Percentiles rank a stretch among this genome's conserved stretches.
Conservation (phyloP, 1,284 basidiomycete genomes). For the Pseudozyma sp. region DNA sequence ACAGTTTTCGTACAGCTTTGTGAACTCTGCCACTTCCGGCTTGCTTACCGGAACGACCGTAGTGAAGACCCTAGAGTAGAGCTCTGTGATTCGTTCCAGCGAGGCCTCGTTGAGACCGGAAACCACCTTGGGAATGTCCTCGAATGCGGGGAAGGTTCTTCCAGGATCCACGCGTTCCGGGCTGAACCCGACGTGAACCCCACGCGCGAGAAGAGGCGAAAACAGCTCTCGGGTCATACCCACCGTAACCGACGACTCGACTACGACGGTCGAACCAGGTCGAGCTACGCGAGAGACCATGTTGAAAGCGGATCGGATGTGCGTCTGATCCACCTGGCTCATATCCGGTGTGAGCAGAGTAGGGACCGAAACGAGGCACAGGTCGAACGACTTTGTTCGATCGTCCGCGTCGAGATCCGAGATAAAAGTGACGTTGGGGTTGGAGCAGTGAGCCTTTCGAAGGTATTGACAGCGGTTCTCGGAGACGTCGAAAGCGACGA, state of each 20-base stretch:
- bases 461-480: constrained; percentile 29
- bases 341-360: constrained; percentile 34
- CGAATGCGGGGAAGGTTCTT: constrained; percentile 25
- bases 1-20: constrained; percentile 47
- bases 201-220: constrained; percentile 22
- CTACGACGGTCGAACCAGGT: constrained; percentile 38
- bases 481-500: constrained; percentile 35
- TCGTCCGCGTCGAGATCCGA: constrained; percentile 27
- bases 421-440: constrained; percentile 39
- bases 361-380: constrained; percentile 37
- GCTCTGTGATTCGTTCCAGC: constrained; percentile 25
- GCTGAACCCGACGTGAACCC: constrained; percentile 33
- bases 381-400: constrained; percentile 27
- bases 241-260: constrained; percentile 37
- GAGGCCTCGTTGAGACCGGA: constrained; percentile 26
- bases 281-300: constrained; percentile 24
- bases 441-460: constrained; percentile 25
- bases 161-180: constrained; percentile 45
- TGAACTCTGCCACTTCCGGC: constrained; percentile 37
- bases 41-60: constrained; percentile 31
- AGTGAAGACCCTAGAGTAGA: constrained; percentile 34
- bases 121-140: constrained; percentile 46
- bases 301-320: constrained; percentile 32
- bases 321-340: constrained; percentile 19
- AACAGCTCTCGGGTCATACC: constrained; percentile 42